These are phyloP conservation scores for Spizellomyces sp. DNA, from an alignment of 192 early-diverging fungal genomes.

Conservation along the genomic window DNA sequence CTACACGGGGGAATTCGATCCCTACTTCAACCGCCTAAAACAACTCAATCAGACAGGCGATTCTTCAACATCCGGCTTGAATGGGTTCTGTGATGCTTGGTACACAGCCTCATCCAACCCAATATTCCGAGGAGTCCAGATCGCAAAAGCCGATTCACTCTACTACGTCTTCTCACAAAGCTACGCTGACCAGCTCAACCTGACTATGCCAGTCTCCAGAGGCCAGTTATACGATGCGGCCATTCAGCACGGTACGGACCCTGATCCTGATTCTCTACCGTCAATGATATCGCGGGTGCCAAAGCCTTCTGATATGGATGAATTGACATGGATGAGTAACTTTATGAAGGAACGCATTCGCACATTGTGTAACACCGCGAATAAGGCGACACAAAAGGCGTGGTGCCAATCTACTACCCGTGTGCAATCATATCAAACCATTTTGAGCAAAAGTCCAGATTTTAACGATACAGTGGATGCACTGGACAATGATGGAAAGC, in stretches of 20 bases:
- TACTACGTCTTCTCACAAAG: constrained; percentile 45
- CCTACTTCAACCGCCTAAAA: constrained; percentile 26
- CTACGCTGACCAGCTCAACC: constrained; percentile 33
- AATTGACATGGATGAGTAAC: constrained; percentile 27
- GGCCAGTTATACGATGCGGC: constrained; percentile 55
- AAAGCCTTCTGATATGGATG: constrained; percentile 28
- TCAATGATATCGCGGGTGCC: constrained; percentile 29
- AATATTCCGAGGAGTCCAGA: constrained; percentile 45
- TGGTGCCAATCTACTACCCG: constrained; percentile 50
- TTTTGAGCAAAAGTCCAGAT: constrained; percentile 26
- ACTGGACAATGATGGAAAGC: constrained; percentile 50
- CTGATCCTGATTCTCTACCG: constrained; percentile 40
- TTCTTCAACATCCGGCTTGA: constrained; percentile 40
- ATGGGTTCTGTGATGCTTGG: constrained; percentile 53
- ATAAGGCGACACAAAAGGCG: constrained; percentile 32
- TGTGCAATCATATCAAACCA: constrained; percentile 49
- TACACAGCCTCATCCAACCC: constrained; percentile 29
- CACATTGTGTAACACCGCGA: constrained; percentile 44
- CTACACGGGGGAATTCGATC: constrained; percentile 36
- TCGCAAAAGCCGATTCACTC: constrained; percentile 36
- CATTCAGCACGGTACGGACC: constrained; percentile 40
- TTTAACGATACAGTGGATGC: constrained; percentile 35
- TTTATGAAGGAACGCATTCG: constrained; percentile 45
- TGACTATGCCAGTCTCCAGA: constrained; percentile 38
- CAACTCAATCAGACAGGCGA: constrained; percentile 27